These are phyloP conservation scores for Dothistroma pini DNA, from an alignment of 2,329 filamentous ascomycete species.

Conservation along the genomic window DNA sequence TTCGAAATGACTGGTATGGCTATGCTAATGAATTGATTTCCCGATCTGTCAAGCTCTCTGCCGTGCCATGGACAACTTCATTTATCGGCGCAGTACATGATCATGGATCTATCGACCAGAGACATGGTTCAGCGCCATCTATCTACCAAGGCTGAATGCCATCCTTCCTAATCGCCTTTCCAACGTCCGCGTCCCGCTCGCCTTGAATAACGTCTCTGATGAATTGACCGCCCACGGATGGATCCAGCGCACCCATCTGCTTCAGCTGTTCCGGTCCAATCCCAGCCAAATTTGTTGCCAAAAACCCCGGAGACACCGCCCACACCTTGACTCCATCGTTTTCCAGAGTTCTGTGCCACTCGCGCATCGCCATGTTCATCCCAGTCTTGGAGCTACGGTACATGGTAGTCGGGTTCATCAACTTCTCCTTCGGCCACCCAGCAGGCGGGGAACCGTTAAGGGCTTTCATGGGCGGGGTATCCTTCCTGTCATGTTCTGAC, in stretches of 20 bases:
- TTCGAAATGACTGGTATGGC: too few relatives aligned
- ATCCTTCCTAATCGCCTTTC: constrained; percentile 36
- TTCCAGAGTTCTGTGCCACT: constrained; percentile 43
- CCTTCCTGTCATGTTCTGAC: constrained; percentile 31
- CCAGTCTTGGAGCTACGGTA: constrained; percentile 46
- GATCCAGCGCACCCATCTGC: constrained; percentile 39
- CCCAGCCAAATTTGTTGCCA: constrained; percentile 44
- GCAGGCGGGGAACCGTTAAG: constrained; percentile 29
- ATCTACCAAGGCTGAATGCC: constrained; percentile 17
- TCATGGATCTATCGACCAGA: background rate
- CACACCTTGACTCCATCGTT: constrained; percentile 50
- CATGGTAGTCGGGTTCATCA: constrained; percentile 28
- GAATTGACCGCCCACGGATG: constrained; percentile 36
- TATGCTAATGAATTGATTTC: too few relatives aligned
- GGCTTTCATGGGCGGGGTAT: constrained; percentile 26
- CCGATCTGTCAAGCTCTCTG: too few relatives aligned
- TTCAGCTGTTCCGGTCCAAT: constrained; percentile 29
- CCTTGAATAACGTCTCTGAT: constrained; percentile 41
- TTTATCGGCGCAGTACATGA: too few relatives aligned
- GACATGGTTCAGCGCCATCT: background rate
- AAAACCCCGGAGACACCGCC: constrained; percentile 44
- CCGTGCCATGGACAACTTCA: too few relatives aligned
- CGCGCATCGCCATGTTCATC: constrained; percentile 49
- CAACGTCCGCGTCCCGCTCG: constrained; percentile 38
- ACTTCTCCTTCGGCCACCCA: constrained; percentile 48